phyloP scores from a whole-genome alignment of 2,329 filamentous ascomycete species.

The Fusarium staphyleae region DNA sequence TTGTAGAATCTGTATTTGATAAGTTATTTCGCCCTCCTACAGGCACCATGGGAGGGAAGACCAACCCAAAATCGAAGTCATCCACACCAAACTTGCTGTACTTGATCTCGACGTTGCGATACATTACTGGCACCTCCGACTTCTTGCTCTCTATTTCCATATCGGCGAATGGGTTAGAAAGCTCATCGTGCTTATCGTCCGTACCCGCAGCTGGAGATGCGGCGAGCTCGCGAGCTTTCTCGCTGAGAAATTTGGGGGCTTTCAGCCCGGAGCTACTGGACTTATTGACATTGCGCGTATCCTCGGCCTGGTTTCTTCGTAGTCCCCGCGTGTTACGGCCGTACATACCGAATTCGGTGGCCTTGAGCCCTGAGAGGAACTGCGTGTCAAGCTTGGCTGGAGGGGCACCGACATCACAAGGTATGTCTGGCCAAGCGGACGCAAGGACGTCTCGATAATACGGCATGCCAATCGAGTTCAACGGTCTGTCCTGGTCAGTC shows the following conservation, averaged over 20 bases:
- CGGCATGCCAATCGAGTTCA: constrained; percentile 89
- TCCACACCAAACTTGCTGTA: constrained; percentile 99
- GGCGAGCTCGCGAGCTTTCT: constrained; percentile 78
- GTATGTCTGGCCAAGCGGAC: constrained; percentile 87
- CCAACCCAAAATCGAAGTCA: constrained; percentile 94
- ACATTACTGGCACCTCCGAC: constrained; percentile 85
- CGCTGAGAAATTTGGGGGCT: constrained; percentile 92
- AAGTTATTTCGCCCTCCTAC: constrained; percentile 12
- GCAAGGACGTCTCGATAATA: constrained; percentile 89
- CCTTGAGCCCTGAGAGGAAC: constrained; percentile 72
- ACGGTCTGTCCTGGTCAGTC: constrained; percentile 59
- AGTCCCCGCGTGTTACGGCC: constrained; percentile 77
- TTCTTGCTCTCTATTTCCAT: constrained; percentile 76
- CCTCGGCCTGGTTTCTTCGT: constrained; percentile 82
- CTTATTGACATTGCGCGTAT: constrained; percentile 71
- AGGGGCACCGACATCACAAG: constrained; percentile 86
- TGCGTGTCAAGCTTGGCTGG: constrained; percentile 76
- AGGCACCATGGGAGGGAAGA: constrained; percentile 21
- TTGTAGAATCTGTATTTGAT: constrained; percentile 79
- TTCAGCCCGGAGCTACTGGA: constrained; percentile 66
- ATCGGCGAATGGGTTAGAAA: constrained; percentile 70
- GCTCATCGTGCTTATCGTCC: constrained; percentile 60
- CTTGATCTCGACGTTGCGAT: constrained; percentile 95
- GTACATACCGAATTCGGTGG: constrained; percentile 78
- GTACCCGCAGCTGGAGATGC: constrained; percentile 52